A percentile compares a stretch with the other conserved stretches of the same genome.
Conservation (phyloP, 805 yeast genomes). For the Candida ovalis region DNA sequence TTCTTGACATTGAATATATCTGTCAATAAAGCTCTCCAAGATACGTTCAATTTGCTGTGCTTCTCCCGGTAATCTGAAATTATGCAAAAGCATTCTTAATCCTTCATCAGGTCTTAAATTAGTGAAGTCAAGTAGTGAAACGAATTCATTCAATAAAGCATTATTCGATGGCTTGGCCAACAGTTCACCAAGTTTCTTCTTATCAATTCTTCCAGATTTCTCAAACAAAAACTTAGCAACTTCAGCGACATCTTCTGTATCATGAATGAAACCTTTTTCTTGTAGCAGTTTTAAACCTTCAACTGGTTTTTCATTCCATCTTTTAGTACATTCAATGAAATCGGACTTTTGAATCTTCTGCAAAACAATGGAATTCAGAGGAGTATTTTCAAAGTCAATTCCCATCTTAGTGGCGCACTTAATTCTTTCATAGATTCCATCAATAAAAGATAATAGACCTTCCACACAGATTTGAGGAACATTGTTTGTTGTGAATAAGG, state of each 20-base stretch:
- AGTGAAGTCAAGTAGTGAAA: conserved; percentile 68
- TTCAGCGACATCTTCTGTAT: conserved; percentile 46
- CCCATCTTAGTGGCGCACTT: conserved; percentile 30
- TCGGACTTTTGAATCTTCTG: conserved; percentile 61
- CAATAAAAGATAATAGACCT: conserved; percentile 70
- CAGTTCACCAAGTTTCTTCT: conserved; percentile 81
- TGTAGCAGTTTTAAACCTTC: conserved; percentile 64
- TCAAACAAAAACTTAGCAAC: conserved; percentile 74
- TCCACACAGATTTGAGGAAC: conserved; percentile 95
- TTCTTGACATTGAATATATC: conserved; percentile 58
- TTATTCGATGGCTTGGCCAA: conserved; percentile 72
- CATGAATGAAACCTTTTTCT: conserved; percentile 60
- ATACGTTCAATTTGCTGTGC: conserved; percentile 94
- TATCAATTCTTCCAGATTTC: conserved; percentile 79
- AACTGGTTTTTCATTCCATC: conserved; percentile 75
- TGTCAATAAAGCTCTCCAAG: conserved; percentile 79
- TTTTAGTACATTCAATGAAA: conserved; percentile 69
- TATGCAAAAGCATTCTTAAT: conserved; percentile 70
- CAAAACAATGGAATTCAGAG: conserved; percentile 32
- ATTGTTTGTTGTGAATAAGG: conserved; percentile 69
- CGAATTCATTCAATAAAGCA: conserved; percentile 58
- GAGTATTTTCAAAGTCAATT: conserved; percentile 14
- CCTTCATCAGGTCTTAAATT: conserved; percentile 91
- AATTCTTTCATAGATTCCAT: conserved; percentile 54
- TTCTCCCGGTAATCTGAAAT: conserved; percentile 94